A percentile compares a stretch with the other conserved stretches of the same genome.
Conservation (phyloP, 1,139 yeast genomes). For the Geotrichum macrosporum region DNA sequence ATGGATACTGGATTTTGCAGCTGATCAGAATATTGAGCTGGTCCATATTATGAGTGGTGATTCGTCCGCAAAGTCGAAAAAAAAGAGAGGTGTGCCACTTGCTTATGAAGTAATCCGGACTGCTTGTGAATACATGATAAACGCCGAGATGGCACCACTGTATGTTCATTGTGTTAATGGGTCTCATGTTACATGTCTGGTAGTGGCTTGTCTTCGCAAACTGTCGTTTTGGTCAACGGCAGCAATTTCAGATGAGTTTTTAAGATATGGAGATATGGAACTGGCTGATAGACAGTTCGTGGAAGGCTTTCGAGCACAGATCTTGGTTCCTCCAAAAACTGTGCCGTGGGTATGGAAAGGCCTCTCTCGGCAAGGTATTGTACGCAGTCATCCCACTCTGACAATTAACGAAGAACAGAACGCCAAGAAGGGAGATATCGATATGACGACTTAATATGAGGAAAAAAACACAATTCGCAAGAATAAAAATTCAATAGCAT, state of each 20-base stretch:
- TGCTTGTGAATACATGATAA: conserved; percentile 58
- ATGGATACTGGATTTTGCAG: conserved; percentile 50
- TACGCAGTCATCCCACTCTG: conserved; percentile 27
- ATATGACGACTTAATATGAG: too few species aligned
- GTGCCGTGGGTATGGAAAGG: conserved; percentile 78
- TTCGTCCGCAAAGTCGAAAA: conserved; percentile 32
- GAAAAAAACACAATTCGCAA: too few species aligned
- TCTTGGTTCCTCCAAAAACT: conserved; percentile 49
- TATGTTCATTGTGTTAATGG: conserved; percentile 88
- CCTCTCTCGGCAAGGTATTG: conserved; percentile 53
- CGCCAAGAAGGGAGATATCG: not conserved
- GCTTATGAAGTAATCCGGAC: conserved; percentile 57
- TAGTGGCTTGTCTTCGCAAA: conserved; percentile 81
- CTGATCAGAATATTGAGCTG: conserved; percentile 45
- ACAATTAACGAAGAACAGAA: not conserved
- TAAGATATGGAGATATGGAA: conserved; percentile 73
- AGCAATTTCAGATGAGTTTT: conserved; percentile 80
- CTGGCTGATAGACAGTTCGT: conserved; percentile 80
- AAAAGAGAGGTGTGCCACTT: conserved; percentile 59
- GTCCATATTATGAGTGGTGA: conserved; percentile 63
- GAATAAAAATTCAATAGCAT: too few species aligned
- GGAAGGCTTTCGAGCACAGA: conserved; percentile 68
- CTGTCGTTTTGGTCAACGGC: conserved; percentile 86
- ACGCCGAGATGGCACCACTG: conserved; percentile 59
- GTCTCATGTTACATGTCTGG: conserved; percentile 76